Conservation (phyloP, 192 early-diverging fungal species). For the Linnemannia hyalina region DNA sequence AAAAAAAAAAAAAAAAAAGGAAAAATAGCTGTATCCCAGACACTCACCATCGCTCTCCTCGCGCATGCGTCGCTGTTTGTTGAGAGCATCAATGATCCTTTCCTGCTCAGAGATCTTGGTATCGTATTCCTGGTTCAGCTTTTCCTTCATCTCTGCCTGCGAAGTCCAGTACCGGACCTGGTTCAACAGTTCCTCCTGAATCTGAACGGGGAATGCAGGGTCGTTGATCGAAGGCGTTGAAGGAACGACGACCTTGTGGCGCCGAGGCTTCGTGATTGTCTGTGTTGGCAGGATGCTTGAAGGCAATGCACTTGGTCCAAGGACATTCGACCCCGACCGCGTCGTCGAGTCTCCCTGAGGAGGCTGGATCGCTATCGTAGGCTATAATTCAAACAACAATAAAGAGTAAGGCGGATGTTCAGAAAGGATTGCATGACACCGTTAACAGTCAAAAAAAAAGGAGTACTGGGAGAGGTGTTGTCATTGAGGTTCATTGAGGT, state of each 20-base stretch:
- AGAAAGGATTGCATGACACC: too few species aligned
- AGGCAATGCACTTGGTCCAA: constrained; percentile 45
- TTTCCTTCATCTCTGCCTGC: constrained; percentile 56
- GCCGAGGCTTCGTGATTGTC: constrained; percentile 50
- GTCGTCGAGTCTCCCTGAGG: constrained; percentile 13
- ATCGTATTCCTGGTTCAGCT: constrained; percentile 61
- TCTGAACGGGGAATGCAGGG: constrained; percentile 47
- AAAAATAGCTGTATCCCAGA: neutral
- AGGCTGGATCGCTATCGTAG: constrained; percentile 36
- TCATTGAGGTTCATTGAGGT: too few species aligned
- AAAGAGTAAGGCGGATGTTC: neutral
- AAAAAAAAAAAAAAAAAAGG: neutral
- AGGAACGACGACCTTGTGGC: constrained; percentile 46
- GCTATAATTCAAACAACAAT: constrained; percentile 13
- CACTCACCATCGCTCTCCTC: constrained; percentile 71
- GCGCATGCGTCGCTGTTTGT: constrained; percentile 63
- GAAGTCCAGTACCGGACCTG: constrained; percentile 57
- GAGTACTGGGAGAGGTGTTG: neutral
- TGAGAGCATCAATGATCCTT: constrained; percentile 62
- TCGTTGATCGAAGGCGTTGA: constrained; percentile 41
- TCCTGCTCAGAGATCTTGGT: constrained; percentile 66
- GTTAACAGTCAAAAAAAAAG: neutral
- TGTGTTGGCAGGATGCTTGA: constrained; percentile 45
- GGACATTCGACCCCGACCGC: constrained; percentile 18
- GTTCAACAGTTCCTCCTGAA: constrained; percentile 52